A percentile compares a stretch with the other conserved stretches of the same genome.
phyloP scores from a whole-genome alignment of 371 early-diverging fungal genomes.

The Lichtheimia corymbifera region DNA sequence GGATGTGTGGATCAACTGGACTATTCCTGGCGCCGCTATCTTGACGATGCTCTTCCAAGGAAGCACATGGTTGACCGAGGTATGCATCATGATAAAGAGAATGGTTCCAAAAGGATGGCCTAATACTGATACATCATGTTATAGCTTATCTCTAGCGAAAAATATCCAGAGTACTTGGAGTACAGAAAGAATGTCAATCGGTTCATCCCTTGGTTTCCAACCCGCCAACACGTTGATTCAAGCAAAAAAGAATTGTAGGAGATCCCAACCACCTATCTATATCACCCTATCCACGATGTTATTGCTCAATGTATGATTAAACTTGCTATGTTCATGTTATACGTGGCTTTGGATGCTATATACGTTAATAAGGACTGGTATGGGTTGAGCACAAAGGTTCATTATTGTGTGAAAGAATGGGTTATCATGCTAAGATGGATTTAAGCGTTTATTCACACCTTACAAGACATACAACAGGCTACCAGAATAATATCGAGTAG shows the following conservation, averaged over 20 bases:
- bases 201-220: slow-evolving; percentile 62
- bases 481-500: too few species aligned
- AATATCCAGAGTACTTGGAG: slow-evolving; percentile 74
- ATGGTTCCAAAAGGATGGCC: slow-evolving; percentile 9
- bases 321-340: too few species aligned
- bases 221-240: background rate
- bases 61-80: slow-evolving; percentile 78
- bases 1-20: slow-evolving; percentile 54
- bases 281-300: too few species aligned
- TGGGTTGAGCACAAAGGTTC: too few species aligned
- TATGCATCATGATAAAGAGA: slow-evolving; percentile 15
- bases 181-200: slow-evolving; percentile 66
- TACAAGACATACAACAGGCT: too few species aligned
- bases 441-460: too few species aligned
- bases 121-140: background rate
- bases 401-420: too few species aligned
- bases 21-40: slow-evolving; percentile 53
- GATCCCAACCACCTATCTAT: too few species aligned
- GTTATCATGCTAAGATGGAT: too few species aligned
- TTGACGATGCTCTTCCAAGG: slow-evolving; percentile 74
- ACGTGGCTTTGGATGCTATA: too few species aligned
- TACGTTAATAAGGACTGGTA: too few species aligned
- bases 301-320: too few species aligned
- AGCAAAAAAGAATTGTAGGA: slow-evolving; percentile 4
- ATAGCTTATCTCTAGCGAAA: slow-evolving; percentile 56